Conservation (phyloP, 192 early-diverging fungal species). For the Entomortierella lignicola region DNA sequence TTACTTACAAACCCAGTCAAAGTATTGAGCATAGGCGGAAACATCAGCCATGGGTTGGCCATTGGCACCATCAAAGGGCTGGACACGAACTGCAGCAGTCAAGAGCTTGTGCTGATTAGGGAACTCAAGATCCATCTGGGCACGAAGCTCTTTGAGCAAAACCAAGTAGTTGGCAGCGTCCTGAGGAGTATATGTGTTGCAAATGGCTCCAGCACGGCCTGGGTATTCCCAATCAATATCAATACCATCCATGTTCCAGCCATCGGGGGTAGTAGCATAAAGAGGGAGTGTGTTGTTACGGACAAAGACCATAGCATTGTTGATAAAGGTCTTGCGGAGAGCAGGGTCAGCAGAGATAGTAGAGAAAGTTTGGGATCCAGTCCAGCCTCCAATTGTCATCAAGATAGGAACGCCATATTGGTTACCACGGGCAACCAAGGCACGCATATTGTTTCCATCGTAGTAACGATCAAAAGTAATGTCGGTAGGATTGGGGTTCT, state of each 20-base stretch:
- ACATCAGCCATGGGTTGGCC: slow-evolving; percentile 71
- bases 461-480: slow-evolving; percentile 51
- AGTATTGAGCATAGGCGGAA: slow-evolving; percentile 63
- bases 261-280: slow-evolving; percentile 34
- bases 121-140: slow-evolving; percentile 54
- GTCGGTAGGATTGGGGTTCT: slow-evolving; percentile 23
- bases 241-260: slow-evolving; percentile 52
- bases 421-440: slow-evolving; percentile 43
- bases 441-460: slow-evolving; percentile 47
- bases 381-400: slow-evolving; percentile 81
- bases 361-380: slow-evolving; percentile 74
- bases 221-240: slow-evolving; percentile 73
- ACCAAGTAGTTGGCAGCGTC: slow-evolving; percentile 72
- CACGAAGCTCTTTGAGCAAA: slow-evolving; percentile 71
- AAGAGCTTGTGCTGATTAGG: slow-evolving; percentile 74
- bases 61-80: slow-evolving; percentile 67
- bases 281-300: slow-evolving; percentile 41
- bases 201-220: slow-evolving; percentile 68
- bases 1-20: slow-evolving; percentile 75
- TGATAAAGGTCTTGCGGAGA: slow-evolving; percentile 66
- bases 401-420: slow-evolving; percentile 55
- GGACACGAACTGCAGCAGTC: slow-evolving; percentile 72
- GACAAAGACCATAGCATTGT: slow-evolving; percentile 66
- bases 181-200: slow-evolving; percentile 66
- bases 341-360: slow-evolving; percentile 61